A percentile compares a stretch with the other conserved stretches of the same genome.
These are phyloP conservation scores for Conticribra guillardii DNA, from an alignment of 108 stramenopile genomes.

Conservation along the genomic window DNA sequence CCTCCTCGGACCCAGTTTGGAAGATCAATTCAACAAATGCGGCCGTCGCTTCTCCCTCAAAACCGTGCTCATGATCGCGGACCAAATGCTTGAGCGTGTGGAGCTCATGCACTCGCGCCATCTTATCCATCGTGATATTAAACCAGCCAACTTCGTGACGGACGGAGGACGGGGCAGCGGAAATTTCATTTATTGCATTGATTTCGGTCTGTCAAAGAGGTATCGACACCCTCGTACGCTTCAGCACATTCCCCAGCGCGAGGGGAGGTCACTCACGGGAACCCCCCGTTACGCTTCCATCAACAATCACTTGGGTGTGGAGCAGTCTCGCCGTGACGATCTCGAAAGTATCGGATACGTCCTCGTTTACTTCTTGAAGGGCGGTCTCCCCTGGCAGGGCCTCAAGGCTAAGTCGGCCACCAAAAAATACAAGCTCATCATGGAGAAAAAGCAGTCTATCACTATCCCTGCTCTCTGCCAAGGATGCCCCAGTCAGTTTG, in stretches of 20 bases:
- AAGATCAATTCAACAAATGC: conserved; percentile 99
- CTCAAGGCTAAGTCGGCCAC: conserved; percentile 96
- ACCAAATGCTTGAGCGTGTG: conserved; percentile 97
- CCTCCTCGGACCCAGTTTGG: conserved; percentile 95
- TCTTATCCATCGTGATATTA: conserved; percentile 96
- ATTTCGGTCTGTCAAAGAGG: conserved; percentile 97
- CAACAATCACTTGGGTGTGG: conserved; percentile 98
- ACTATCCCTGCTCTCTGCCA: conserved; percentile 95
- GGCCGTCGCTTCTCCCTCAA: conserved; percentile 94
- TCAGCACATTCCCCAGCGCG: conserved; percentile 98
- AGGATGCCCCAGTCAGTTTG: conserved; percentile 96
- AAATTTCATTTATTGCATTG: conserved; percentile 96
- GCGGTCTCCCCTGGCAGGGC: conserved; percentile 98
- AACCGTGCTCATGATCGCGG: conserved; percentile 96
- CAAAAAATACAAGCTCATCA: conserved; percentile 95
- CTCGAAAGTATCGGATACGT: conserved; percentile 98
- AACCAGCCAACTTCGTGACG: conserved; percentile 98
- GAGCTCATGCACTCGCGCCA: conserved; percentile 98
- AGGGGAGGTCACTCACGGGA: conserved; percentile 93
- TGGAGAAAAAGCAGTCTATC: conserved; percentile 94
- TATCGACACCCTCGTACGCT: conserved; percentile 97
- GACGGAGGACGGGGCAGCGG: conserved; percentile 82
- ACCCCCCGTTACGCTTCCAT: conserved; percentile 98
- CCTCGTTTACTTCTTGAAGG: conserved; percentile 98
- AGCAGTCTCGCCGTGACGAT: conserved; percentile 97